Percentiles rank a stretch among this genome's conserved stretches.
phyloP scores from a whole-genome alignment of 1,139 yeast species.

The Hanseniaspora sp. region DNA sequence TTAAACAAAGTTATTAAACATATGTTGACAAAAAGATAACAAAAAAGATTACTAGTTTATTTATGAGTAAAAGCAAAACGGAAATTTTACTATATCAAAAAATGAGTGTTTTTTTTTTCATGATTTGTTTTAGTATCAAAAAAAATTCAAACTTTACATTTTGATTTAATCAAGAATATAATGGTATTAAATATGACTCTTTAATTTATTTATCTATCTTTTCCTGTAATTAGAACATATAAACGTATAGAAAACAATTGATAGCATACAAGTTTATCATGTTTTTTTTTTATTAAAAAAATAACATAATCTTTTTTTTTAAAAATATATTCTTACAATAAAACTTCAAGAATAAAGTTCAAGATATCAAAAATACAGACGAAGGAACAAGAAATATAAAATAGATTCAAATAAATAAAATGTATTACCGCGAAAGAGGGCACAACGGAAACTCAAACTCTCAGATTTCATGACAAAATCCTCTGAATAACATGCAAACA shows the following conservation, averaged over 20 bases:
- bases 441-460: constrained; percentile 31
- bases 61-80: not conserved
- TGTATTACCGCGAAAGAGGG: constrained; percentile 31
- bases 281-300: no score
- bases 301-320: no score
- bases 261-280: not conserved
- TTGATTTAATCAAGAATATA: no score
- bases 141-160: no score
- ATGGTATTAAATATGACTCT: not conserved
- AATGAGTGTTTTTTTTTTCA: not conserved
- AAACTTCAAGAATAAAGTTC: not conserved
- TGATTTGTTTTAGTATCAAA: not conserved
- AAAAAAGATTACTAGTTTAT: no score
- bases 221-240: not conserved
- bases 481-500: constrained; percentile 30
- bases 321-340: no score
- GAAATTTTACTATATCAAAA: not conserved
- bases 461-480: constrained; percentile 27
- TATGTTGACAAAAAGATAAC: not conserved
- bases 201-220: not conserved
- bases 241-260: not conserved
- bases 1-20: not conserved
- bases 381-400: constrained; percentile 10
- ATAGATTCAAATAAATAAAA: constrained; percentile 19
- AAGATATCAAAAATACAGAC: not conserved